Evolutionary conservation across 1,284 basidiomycete species (phyloP).

Genomic region (Schizophyllum commune): DNA sequence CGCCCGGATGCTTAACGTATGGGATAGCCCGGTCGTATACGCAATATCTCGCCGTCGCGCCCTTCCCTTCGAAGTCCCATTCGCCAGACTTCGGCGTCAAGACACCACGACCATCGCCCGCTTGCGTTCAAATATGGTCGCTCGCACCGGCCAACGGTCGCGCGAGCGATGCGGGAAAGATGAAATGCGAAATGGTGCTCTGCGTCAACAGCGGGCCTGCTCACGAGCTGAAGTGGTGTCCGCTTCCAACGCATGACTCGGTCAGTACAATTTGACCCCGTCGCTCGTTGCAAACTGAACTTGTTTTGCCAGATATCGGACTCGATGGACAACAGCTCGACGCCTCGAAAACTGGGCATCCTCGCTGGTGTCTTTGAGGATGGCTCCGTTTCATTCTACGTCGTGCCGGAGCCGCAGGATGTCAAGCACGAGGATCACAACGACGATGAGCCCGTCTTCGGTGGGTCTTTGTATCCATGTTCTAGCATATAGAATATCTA

Average conservation of each 20-base stretch:
- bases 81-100: constrained; percentile 54
- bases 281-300: constrained; percentile 3
- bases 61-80: constrained; percentile 55
- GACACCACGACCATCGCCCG: constrained; percentile 38
- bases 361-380: constrained; percentile 80
- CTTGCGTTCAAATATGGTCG: constrained; percentile 72
- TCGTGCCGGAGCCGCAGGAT: constrained; percentile 69
- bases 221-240: constrained; percentile 83
- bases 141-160: constrained; percentile 23
- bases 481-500: neutral
- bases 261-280: constrained; percentile 16
- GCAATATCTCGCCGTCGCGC: constrained; percentile 80
- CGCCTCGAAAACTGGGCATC: constrained; percentile 68
- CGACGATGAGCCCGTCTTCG: constrained; percentile 28
- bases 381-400: constrained; percentile 69
- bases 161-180: constrained; percentile 28
- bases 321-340: constrained; percentile 1
- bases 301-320: constrained; percentile 16
- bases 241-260: constrained; percentile 67
- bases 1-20: neutral
- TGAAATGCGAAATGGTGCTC: constrained; percentile 68
- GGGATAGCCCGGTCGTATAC: constrained; percentile 41
- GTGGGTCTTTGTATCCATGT: constrained; percentile 20
- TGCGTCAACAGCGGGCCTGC: constrained; percentile 73
- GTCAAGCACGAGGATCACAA: constrained; percentile 24